Base-by-base conservation (phyloP, 257 asterid genomes). In the Jacaranda mimosifolia region DNA sequence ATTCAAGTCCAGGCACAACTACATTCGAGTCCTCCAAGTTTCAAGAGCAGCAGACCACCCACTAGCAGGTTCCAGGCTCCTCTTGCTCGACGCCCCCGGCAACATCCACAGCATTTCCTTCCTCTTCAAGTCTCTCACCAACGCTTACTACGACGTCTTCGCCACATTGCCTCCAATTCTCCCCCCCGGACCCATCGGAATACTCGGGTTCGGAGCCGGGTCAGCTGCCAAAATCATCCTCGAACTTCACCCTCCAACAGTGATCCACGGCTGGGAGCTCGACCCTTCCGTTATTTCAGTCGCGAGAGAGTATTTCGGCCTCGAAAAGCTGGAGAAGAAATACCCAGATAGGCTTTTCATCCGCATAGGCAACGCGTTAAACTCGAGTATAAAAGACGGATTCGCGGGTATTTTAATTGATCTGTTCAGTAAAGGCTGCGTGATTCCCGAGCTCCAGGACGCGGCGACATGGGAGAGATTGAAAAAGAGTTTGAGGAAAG, bases 181-280 rank as follows among this genome's bases (percentile, higher is more conserved):
- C 55, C 97, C 98, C 3, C 96, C 95, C 2, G 99, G 99, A 0
- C 97, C 99, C 11, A 1, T 94, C 40, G 96, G 86, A 3, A 82
- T 94, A 0, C 95, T 94, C 85, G 99, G 99, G 9, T 94, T 91
- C 83, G 99, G 97, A 45, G 99, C 97, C 49, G 99, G 99, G 0
- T 75, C 99, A 0, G 88, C 94, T 43, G 92, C 98, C 14, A 77
- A 73, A 82, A 56, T 91, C 77, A 77, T 91, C 79, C 89, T 94
- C 66, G 91, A 90, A 62, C 65, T 78, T 39, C 80, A 94, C 85
- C 95, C 97, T 0, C 67, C 86, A 1, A 73, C 77, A 7, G 83
- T 75, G 2, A 32, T 92, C 70, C 98, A 88, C 52, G 98, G 95
- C 5, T 92, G 96, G 94, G 99, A 94, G 73, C 90, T 94, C 49